These are phyloP conservation scores for Neospora caninum DNA, from an alignment of 169 alveolate genomes.

Conservation along the genomic window DNA sequence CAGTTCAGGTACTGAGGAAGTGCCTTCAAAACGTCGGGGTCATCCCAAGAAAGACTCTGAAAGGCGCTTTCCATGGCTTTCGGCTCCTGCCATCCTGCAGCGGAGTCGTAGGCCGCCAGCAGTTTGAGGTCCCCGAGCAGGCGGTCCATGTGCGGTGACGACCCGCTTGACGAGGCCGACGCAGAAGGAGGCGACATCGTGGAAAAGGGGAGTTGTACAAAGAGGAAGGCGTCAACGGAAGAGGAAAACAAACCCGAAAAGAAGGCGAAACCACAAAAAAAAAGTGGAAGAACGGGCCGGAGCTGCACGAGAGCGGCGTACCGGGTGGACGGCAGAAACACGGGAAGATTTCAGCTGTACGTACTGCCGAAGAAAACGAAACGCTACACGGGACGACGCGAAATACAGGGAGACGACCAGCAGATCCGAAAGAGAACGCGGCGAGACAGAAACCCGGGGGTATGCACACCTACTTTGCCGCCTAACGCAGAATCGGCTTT, in stretches of 20 bases:
- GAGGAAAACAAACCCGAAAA: neutral
- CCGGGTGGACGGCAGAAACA: neutral
- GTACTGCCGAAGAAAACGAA: no score
- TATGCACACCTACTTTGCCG: no score
- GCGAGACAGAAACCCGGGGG: no score
- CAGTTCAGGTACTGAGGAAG: slow-evolving; percentile 71
- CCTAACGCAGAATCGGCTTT: no score
- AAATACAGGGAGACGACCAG: no score
- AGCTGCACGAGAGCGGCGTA: neutral
- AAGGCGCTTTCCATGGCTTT: slow-evolving; percentile 73
- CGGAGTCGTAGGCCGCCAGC: slow-evolving; percentile 74
- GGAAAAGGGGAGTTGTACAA: neutral
- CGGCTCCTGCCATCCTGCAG: slow-evolving; percentile 78
- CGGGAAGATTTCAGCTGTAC: neutral
- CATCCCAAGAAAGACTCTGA: slow-evolving; percentile 75
- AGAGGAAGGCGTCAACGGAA: no score
- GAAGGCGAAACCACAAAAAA: neutral
- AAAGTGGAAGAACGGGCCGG: no score
- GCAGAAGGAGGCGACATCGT: neutral
- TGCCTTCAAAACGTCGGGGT: slow-evolving; percentile 69
- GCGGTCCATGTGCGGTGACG: slow-evolving; percentile 32
- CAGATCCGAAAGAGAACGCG: no score
- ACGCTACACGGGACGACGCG: no score
- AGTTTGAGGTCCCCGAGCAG: slow-evolving; percentile 73
- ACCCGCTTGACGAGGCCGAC: neutral